Conservation (phyloP, 441 rosid species). For the Codiaeum variegatum region DNA sequence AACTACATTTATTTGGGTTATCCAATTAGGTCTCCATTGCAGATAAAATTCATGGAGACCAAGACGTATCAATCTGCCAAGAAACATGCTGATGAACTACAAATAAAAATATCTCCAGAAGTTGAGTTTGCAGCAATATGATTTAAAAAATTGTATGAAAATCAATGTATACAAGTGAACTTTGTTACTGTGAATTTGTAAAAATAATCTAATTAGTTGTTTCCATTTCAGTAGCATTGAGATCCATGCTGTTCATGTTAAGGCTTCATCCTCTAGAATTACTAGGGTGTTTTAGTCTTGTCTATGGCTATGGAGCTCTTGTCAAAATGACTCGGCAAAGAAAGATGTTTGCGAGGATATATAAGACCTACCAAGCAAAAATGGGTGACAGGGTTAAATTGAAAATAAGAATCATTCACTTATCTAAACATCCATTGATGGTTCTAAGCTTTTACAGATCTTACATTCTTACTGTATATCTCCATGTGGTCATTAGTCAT, state of each 20-base stretch:
- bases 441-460: not conserved
- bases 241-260: no score
- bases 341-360: not conserved
- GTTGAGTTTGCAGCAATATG: not conserved
- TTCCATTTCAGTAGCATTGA: no score
- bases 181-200: no score
- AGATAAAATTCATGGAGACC: not conserved
- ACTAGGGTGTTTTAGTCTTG: no score
- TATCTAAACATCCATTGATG: not conserved
- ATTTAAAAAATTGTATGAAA: no score
- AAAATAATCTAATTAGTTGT: no score
- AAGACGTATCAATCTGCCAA: not conserved
- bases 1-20: no score
- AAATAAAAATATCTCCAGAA: not conserved
- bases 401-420: no score
- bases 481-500: no score
- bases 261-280: no score
- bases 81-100: not conserved
- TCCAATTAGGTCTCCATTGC: not conserved
- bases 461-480: not conserved
- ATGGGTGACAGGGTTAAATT: no score
- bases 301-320: not conserved
- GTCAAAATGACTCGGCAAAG: not conserved
- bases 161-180: no score
- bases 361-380: not conserved